Evolutionary conservation across 1,139 yeast genomes (phyloP), one percentile per base, ranked within the genome.

Genomic region (Blastobotrys raffinosifermentans): DNA sequence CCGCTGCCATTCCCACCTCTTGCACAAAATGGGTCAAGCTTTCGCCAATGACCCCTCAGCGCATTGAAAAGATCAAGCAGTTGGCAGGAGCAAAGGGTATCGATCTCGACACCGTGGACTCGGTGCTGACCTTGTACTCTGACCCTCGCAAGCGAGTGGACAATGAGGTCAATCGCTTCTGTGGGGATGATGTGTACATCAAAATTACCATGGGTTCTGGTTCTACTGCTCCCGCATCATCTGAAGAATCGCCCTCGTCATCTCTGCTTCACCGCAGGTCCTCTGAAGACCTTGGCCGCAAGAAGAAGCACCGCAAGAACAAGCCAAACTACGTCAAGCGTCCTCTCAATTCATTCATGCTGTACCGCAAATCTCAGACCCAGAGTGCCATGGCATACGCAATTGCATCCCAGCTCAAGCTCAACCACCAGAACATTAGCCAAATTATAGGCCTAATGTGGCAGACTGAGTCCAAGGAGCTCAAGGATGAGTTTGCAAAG

Each of bases 331-430:
- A 61, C 36, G 61, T 69, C 41, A 70, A 70, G 47, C 63, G 76
- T 22, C 75, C 75, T 1, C 55, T 70, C 40, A 71, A 71, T 54
- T 67, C 73, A 20, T 71, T 70, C 47, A 70, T 71, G 75, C 59
- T 71, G 11, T 71, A 71, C 47, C 60, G 75, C 42, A 57, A 66
- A 29, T 50, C 66, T 7, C 66, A 69, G 57, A 66, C 70, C 32
- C 69, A 64, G 44, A 61, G 64, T 6, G 66, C 69, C 16, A 55
- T 65, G 48, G 59, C 68, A 2, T 57, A 65, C 22, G 66, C 68
- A 7, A 54, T 64, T 20, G 54, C 64, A 25, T 59, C 63, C 22
- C 51, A 65, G 26, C 50, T 66, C 34, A 58, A 59, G 48, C 55
- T 65, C 36, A 64, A 66, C 42, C 70, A 67, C 37, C 70, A 66